phyloP scores from a whole-genome alignment of 2,329 filamentous ascomycete genomes.

The Fusarium verrucosum region DNA sequence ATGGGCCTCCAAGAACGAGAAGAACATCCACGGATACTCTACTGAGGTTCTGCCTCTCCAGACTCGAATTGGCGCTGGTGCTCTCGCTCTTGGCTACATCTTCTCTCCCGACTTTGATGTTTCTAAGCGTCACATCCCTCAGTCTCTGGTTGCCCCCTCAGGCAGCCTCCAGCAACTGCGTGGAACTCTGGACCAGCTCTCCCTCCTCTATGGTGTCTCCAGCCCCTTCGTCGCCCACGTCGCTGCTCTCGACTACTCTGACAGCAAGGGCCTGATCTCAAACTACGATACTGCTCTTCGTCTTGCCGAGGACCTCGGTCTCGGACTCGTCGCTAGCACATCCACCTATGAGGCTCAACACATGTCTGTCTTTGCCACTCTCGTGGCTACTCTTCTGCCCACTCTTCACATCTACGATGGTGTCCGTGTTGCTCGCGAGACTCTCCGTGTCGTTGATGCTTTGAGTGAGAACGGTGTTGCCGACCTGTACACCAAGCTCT shows the following conservation, averaged over 20 bases:
- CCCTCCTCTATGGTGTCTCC: constrained; percentile 88
- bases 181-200: constrained; percentile 87
- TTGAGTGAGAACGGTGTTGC: constrained; percentile 76
- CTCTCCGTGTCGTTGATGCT: constrained; percentile 82
- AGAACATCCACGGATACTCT: constrained; percentile 83
- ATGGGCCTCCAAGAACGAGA: constrained; percentile 76
- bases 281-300: constrained; percentile 86
- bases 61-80: constrained; percentile 87
- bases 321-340: constrained; percentile 84
- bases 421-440: constrained; percentile 83
- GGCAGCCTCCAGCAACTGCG: constrained; percentile 83
- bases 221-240: constrained; percentile 94
- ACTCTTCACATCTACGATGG: constrained; percentile 91
- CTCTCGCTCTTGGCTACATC: constrained; percentile 93
- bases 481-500: constrained; percentile 73
- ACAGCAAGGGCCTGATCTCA: constrained; percentile 75
- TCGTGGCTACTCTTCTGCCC: constrained; percentile 81
- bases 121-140: constrained; percentile 88
- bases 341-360: constrained; percentile 94
- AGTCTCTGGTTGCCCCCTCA: constrained; percentile 88
- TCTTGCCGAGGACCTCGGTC: constrained; percentile 86
- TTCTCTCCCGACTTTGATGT: constrained; percentile 97
- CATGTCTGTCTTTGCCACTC: constrained; percentile 88
- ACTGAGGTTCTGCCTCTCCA: constrained; percentile 84
- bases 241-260: constrained; percentile 86